Base-by-base conservation (phyloP, 495 filamentous ascomycete species). In the Stereocaulon alpinum region DNA sequence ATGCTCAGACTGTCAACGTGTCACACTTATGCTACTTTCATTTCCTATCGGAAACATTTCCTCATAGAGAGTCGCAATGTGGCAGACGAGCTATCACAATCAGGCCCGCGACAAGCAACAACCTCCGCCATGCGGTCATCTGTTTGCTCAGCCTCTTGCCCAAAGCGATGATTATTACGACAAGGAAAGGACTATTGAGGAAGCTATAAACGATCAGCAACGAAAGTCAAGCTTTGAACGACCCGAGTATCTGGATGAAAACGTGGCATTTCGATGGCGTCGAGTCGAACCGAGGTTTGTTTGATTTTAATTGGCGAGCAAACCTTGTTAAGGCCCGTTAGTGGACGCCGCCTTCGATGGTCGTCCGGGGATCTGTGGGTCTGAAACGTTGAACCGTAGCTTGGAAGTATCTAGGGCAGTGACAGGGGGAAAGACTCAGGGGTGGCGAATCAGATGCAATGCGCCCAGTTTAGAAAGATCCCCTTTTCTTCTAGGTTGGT, bases 151-250 rank as follows among this genome's bases (percentile, higher is more conserved):
- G 20, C 20, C 11, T 15, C 3, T 48, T 48, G 20, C 24, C 24
- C 24, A 24, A 24, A 24, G 24, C 24, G 24, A 24, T 3, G 1
- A 24, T 24, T 24, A 24, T 24, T 3, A 1, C 1, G 24, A 24
- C 24, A 24, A 24, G 24, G 24, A 3, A 24, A 24, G 24, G 24
- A 24, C 24, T 9, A 37, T 37, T 37, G 34, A 37, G 47, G 47
- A 15, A 50, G 47, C 47, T 50, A 50, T 17, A 30, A 50, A 50
- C 47, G 27, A 50, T 50, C 47, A n/a, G 30, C 47, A 50, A 50
- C 47, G 47, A 22, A 17, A 50, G 29, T 50, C 47, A 50, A 50
- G 29, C 47, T n/a, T 30, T 50, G 30, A 17, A 27, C 17, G 47
- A 50, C 47, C 47, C 27, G 47, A 30, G 3, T 14, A 0, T 7